Evolutionary conservation across 2,329 filamentous ascomycete genomes (phyloP), one percentile per base, ranked within the genome.

Genomic region (Stemphylium lycopersici): DNA sequence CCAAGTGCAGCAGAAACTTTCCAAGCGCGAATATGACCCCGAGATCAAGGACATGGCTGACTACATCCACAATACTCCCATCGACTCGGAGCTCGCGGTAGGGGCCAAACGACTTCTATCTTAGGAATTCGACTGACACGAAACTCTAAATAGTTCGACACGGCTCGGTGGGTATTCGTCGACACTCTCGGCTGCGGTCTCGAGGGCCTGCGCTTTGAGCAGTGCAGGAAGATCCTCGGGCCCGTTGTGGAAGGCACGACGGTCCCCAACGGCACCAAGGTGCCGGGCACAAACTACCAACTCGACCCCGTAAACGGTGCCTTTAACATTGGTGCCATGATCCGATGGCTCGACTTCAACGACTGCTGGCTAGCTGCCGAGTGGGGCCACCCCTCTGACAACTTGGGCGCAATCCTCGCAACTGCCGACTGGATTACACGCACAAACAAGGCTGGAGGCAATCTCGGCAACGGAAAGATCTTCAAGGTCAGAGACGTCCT

Each of bases 321-420:
- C 62, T 98, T 99, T 86, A 98, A 98, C 84, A 98, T 99, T 69
- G 95, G 95, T 69, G 90, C 95, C 71, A 96, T 96, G 89, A 96
- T 99, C 81, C 86, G 95, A 74, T 99, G 95, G 95, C 86, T 99
- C 71, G 95, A 99, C 82, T 99, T 98, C 86, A 99, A 99, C 78
- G 95, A 99, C 85, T 98, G 95, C 86, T 99, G 93, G 95, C 84
- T 98, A 62, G 95, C 93, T 39, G 95, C 95, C 52, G 95, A 99
- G 81, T 99, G 95, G 95, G 95, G 95, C 55, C 95, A 99, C 79
- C 95, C 95, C 59, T 97, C 93, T 4, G 95, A 99, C 83, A 99
- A 99, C 83, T 79, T 99, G 67, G 95, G 95, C 61, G 95, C 93
- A 70, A 99, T 99, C 75, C 86, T 99, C 59, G 91, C 93, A 41